Evolutionary conservation across 1,284 basidiomycete species (phyloP).

Genomic region (Bjerkandera adusta): DNA sequence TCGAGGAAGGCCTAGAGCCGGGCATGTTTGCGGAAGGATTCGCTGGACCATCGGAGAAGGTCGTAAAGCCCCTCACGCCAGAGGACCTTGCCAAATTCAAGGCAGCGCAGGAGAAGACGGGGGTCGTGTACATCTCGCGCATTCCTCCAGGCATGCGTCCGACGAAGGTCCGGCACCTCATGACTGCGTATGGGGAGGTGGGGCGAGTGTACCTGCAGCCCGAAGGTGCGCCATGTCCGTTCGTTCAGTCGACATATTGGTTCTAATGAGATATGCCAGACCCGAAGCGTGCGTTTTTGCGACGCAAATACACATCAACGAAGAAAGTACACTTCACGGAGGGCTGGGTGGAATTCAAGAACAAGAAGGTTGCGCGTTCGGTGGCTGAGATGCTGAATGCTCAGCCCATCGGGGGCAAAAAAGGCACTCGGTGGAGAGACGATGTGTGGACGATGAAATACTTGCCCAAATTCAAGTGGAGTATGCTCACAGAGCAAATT

Average conservation of each 20-base stretch:
- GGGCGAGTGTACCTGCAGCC: conserved; percentile 87
- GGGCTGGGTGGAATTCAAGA: conserved; percentile 98
- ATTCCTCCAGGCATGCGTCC: conserved; percentile 99
- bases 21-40: conserved; percentile 61
- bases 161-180: conserved; percentile 91
- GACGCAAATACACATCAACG: conserved; percentile 76
- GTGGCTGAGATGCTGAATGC: conserved; percentile 97
- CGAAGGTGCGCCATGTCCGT: conserved; percentile 54
- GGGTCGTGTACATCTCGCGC: conserved; percentile 92
- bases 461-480: conserved; percentile 97
- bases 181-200: conserved; percentile 82
- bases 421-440: conserved; percentile 89
- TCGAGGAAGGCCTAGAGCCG: conserved; percentile 25
- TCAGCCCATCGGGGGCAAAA: conserved; percentile 93
- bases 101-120: conserved; percentile 67
- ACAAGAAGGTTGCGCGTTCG: conserved; percentile 88
- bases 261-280: no score
- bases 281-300: conserved; percentile 73
- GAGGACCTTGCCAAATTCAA: conserved; percentile 73
- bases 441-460: conserved; percentile 99
- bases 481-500: conserved; percentile 98
- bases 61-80: conserved; percentile 66
- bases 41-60: conserved; percentile 49
- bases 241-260: conserved; percentile 2
- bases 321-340: conserved; percentile 89